A percentile compares a stretch with the other conserved stretches of the same genome.
Evolutionary conservation across 257 asterid species (phyloP).

Genomic region (Capsicum chinense): DNA sequence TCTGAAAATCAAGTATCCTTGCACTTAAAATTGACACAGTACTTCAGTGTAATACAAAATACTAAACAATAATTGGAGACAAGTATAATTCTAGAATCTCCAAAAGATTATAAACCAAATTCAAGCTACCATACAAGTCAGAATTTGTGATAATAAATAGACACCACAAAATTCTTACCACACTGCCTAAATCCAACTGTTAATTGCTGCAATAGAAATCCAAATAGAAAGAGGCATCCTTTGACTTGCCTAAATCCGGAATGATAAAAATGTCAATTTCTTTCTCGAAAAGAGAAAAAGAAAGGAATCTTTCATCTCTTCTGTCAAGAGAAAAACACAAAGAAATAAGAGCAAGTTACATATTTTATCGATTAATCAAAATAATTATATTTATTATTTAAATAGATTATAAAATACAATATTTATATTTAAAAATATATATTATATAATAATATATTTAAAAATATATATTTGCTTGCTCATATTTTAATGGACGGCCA

Average conservation of each 20-base stretch:
- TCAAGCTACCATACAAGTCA: background rate
- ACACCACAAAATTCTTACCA: background rate
- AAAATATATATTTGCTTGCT: no score
- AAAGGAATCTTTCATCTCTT: no score
- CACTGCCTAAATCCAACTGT: background rate
- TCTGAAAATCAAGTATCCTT: no score
- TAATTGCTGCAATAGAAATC: background rate
- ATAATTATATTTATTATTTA: no score
- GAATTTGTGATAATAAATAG: background rate
- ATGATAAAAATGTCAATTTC: no score
- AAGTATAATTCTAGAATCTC: background rate
- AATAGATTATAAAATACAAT: no score
- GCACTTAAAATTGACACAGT: background rate
- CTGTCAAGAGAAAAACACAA: no score
- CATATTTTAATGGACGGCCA: background rate
- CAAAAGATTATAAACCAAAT: background rate
- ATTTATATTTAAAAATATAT: no score
- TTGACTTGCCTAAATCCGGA: background rate
- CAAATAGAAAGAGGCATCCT: background rate
- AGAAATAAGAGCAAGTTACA: no score
- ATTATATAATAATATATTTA: no score
- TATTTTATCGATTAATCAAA: no score
- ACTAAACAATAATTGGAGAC: background rate
- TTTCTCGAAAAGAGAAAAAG: no score
- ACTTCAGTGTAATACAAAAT: background rate